Percentiles rank a stretch among this genome's conserved stretches.
Conservation (phyloP, 2,329 filamentous ascomycete genomes). For the Cladosporium oxysporum region DNA sequence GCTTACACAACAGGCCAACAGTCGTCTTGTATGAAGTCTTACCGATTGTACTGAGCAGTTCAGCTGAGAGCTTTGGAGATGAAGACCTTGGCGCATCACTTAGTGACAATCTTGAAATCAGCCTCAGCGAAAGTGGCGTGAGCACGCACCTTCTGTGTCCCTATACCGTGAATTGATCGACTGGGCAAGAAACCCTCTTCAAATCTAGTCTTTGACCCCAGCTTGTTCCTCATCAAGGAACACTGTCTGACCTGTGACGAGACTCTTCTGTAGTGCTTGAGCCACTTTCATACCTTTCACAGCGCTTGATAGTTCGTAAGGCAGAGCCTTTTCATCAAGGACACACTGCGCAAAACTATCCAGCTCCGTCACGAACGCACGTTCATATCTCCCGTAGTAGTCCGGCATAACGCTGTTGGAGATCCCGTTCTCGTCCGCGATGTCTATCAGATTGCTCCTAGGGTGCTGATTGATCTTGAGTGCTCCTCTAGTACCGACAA, state of each 20-base stretch:
- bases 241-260: background rate
- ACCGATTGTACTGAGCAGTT: too few species aligned
- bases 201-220: background rate
- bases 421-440: background rate
- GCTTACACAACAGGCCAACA: too few species aligned
- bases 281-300: background rate
- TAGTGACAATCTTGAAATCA: too few species aligned
- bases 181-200: too few species aligned
- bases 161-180: too few species aligned
- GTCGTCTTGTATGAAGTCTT: too few species aligned
- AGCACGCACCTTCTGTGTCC: too few species aligned
- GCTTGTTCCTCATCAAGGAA: background rate
- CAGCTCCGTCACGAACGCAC: background rate
- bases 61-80: too few species aligned
- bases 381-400: background rate
- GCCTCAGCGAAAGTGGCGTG: too few species aligned
- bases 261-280: background rate
- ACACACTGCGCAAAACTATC: background rate
- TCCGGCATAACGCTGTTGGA: background rate
- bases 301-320: background rate
- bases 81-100: too few species aligned
- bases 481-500: conserved; percentile 43
- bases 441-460: background rate
- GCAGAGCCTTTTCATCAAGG: background rate
- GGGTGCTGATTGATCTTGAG: conserved; percentile 37